These are phyloP conservation scores for Backusella australiensis DNA, from an alignment of 192 early-diverging fungal species.

Conservation along the genomic window DNA sequence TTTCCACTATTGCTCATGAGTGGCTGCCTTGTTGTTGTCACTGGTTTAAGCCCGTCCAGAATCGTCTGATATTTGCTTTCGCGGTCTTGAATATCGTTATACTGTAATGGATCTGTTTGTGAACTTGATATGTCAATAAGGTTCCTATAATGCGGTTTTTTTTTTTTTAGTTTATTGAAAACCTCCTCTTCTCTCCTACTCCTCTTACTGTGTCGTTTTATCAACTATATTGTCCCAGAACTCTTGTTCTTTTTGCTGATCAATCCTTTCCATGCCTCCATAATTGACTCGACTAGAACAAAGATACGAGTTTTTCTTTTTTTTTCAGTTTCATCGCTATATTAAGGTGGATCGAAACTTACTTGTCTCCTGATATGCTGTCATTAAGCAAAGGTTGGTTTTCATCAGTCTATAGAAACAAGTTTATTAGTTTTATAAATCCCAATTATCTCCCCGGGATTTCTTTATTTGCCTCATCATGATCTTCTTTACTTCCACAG, in stretches of 20 bases:
- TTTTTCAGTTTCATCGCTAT: background rate
- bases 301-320: background rate
- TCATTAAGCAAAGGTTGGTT: conserved; percentile 7
- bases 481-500: conserved; percentile 24
- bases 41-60: background rate
- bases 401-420: conserved; percentile 1
- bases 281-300: conserved; percentile 14
- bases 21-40: background rate
- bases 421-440: background rate
- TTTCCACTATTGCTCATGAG: background rate
- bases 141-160: conserved; percentile 6
- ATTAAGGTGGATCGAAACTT: background rate
- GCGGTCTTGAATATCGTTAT: conserved; percentile 24
- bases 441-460: background rate
- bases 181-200: background rate
- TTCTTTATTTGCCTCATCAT: background rate
- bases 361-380: conserved; percentile 10
- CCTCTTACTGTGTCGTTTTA: conserved; percentile 21
- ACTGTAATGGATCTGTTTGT: conserved; percentile 23
- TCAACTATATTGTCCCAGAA: conserved; percentile 27
- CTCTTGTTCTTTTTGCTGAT: conserved; percentile 27
- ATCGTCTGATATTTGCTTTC: conserved; percentile 11
- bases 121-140: conserved; percentile 31
- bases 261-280: conserved; percentile 1
- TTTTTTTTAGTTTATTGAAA: background rate